Evolutionary conservation across 108 stramenopile species (phyloP).

Genomic region (Nannochloropsis granulata): DNA sequence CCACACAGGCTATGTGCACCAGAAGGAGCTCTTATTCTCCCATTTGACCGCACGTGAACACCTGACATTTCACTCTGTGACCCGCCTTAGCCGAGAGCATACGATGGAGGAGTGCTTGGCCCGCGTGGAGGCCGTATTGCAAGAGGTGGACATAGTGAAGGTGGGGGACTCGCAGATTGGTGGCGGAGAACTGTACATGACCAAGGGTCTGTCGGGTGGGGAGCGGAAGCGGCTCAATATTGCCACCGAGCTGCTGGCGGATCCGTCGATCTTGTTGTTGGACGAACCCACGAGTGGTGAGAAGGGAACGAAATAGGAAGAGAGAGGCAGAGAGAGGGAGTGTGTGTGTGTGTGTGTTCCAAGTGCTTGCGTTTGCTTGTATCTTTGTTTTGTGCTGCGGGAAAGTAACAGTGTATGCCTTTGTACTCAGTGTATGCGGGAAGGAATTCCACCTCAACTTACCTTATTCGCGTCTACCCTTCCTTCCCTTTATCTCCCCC

Average conservation of each 20-base stretch:
- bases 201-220: not conserved
- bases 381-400: no score
- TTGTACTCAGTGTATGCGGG: no score
- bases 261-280: not conserved
- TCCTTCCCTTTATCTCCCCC: no score
- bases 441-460: no score
- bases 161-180: not conserved
- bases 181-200: not conserved
- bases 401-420: no score
- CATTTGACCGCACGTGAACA: not conserved
- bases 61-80: not conserved
- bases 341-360: no score
- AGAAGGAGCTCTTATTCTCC: not conserved
- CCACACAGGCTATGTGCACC: not conserved
- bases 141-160: not conserved
- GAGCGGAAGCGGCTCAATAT: not conserved
- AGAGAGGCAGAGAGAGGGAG: no score
- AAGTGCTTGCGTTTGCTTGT: no score
- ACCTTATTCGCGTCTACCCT: no score
- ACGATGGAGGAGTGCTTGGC: not conserved
- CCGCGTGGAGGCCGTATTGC: not conserved
- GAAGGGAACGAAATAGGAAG: not conserved
- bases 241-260: not conserved
- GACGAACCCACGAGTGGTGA: slow-evolving; percentile 3
- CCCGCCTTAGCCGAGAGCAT: not conserved